Conservation (phyloP, 805 yeast genomes). For the Kodamaea lidongshanica region DNA sequence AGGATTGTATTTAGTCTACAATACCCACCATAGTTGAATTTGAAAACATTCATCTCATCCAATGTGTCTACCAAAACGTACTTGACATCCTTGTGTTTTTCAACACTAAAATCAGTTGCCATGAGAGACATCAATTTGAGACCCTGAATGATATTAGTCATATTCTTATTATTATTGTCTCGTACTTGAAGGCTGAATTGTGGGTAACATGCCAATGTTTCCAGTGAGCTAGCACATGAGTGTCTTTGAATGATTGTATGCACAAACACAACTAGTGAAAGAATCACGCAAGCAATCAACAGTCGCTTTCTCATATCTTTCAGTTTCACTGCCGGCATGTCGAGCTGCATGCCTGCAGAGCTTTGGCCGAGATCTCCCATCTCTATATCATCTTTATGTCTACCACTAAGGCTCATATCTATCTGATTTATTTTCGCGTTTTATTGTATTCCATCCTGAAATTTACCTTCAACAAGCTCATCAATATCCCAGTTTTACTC, state of each 20-base stretch:
- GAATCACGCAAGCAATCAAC: slow-evolving; percentile 4
- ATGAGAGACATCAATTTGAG: slow-evolving; percentile 39
- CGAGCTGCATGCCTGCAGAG: no score
- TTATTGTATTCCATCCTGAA: no score
- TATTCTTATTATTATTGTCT: slow-evolving; percentile 26
- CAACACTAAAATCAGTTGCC: slow-evolving; percentile 34
- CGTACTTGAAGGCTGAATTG: slow-evolving; percentile 37
- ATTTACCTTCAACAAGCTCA: no score
- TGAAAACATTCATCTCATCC: slow-evolving; percentile 35
- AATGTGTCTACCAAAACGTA: slow-evolving; percentile 32
- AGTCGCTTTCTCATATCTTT: slow-evolving; percentile 2
- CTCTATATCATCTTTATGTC: no score
- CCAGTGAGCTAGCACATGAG: slow-evolving; percentile 6
- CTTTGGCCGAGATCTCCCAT: no score
- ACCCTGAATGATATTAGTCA: slow-evolving; percentile 34
- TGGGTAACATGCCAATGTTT: slow-evolving; percentile 30
- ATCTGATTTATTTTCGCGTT: no score
- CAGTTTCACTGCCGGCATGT: no score
- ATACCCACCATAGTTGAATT: slow-evolving; percentile 44
- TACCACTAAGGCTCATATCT: no score
- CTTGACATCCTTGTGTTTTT: slow-evolving; percentile 6
- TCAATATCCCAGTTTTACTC: no score
- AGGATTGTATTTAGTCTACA: slow-evolving; percentile 33
- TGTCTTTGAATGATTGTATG: slow-evolving; percentile 2
- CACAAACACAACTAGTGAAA: slow-evolving; percentile 2